Percentiles rank a stretch among this genome's conserved stretches.
Evolutionary conservation across 345 rosid species (phyloP).

Genomic region (Nephelium lappaceum): DNA sequence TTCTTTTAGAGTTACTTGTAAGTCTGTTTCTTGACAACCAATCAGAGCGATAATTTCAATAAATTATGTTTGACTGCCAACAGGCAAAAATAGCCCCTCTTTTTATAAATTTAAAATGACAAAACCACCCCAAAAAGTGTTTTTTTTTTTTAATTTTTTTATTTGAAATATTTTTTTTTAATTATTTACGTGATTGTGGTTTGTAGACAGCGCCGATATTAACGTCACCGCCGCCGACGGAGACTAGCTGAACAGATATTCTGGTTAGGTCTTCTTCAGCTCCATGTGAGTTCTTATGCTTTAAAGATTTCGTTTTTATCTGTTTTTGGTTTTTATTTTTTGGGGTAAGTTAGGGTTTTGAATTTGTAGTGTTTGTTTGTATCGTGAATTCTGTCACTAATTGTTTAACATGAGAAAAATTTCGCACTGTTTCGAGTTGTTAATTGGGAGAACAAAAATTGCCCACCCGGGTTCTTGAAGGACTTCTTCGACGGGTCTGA

Average conservation of each 20-base stretch:
- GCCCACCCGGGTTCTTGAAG: conserved; percentile 51
- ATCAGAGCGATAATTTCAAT: too few species aligned
- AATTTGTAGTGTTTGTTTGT: neutral
- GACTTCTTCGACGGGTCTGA: conserved; percentile 84
- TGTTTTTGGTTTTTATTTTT: neutral
- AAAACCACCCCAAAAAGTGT: neutral
- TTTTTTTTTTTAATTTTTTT: neutral
- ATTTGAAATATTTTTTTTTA: too few species aligned
- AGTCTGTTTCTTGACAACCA: too few species aligned
- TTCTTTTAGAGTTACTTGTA: too few species aligned
- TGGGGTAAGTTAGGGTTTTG: too few species aligned
- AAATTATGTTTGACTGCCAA: too few species aligned
- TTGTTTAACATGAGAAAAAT: too few species aligned
- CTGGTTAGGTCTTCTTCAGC: conserved; percentile 65
- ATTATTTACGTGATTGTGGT: conserved; percentile 11
- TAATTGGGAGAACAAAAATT: neutral
- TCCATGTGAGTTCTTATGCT: neutral
- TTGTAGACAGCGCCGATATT: conserved; percentile 78
- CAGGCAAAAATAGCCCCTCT: too few species aligned
- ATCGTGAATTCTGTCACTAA: neutral
- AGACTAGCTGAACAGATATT: conserved; percentile 91
- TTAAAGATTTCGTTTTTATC: neutral
- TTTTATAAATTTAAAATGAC: too few species aligned
- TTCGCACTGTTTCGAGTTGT: neutral
- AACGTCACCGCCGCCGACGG: conserved; percentile 62